These are phyloP conservation scores for Apiotrichum sp. DNA, from an alignment of 1,284 basidiomycete species.

Conservation along the genomic window DNA sequence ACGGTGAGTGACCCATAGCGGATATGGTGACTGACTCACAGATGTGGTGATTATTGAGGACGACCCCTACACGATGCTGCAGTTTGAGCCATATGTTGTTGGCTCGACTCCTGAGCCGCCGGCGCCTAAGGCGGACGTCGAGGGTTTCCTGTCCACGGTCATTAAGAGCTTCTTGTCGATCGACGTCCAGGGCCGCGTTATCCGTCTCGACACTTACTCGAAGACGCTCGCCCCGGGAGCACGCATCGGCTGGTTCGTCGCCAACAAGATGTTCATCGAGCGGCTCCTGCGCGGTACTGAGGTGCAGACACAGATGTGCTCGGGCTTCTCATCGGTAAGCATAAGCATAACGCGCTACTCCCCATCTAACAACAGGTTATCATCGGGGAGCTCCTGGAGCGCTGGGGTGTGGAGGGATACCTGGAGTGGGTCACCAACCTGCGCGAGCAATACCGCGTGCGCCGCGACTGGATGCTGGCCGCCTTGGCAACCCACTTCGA, in stretches of 20 bases:
- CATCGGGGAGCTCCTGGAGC: conserved; percentile 56
- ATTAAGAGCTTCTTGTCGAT: conserved; percentile 61
- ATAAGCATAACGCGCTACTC: not conserved
- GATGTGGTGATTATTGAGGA: conserved; percentile 67
- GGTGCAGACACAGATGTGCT: conserved; percentile 61
- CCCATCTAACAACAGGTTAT: conserved; percentile 41
- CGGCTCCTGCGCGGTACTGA: conserved; percentile 62
- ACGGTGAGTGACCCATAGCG: conserved; percentile 28
- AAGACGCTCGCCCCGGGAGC: conserved; percentile 63
- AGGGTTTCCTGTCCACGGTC: conserved; percentile 40
- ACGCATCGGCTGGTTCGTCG: conserved; percentile 67
- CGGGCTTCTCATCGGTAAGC: conserved; percentile 54
- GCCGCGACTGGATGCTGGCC: conserved; percentile 34
- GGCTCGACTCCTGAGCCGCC: conserved; percentile 4
- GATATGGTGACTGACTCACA: not conserved
- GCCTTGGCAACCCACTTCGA: conserved; percentile 14
- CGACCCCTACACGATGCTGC: conserved; percentile 70
- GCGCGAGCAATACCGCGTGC: conserved; percentile 34
- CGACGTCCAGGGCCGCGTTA: conserved; percentile 31
- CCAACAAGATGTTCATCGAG: conserved; percentile 51
- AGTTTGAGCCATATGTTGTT: conserved; percentile 18
- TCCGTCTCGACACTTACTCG: conserved; percentile 33
- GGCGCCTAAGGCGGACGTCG: conserved; percentile 11
- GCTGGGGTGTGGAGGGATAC: conserved; percentile 62
- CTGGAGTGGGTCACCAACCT: conserved; percentile 62